Conservation (phyloP, 768 basidiomycete species). For the Pisolithus sp. region DNA sequence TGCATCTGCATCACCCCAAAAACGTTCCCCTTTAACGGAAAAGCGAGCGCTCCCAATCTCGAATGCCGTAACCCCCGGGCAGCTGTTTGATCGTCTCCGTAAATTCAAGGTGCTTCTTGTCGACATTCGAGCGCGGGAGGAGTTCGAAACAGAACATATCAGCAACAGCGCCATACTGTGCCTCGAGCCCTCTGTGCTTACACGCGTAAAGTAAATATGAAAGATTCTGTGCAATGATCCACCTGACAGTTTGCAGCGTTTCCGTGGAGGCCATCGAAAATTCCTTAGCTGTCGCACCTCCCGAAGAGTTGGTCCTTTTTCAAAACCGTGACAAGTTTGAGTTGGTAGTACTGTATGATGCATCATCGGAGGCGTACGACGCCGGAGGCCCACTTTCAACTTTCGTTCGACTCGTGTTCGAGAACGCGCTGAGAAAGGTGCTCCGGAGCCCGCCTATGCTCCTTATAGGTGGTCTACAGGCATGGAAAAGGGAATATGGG, state of each 20-base stretch:
- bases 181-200: slow-evolving; percentile 74
- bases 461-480: slow-evolving; percentile 77
- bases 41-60: slow-evolving; percentile 50
- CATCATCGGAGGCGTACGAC: slow-evolving; percentile 48
- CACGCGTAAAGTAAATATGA: slow-evolving; percentile 54
- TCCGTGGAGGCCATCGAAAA: slow-evolving; percentile 65
- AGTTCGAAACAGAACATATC: slow-evolving; percentile 73
- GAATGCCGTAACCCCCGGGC: slow-evolving; percentile 54
- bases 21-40: slow-evolving; percentile 21
- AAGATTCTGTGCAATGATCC: background rate
- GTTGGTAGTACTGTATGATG: slow-evolving; percentile 80
- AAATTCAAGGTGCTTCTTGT: slow-evolving; percentile 59
- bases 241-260: slow-evolving; percentile 41
- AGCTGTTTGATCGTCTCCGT: slow-evolving; percentile 53
- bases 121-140: slow-evolving; percentile 74
- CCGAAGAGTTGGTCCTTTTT: slow-evolving; percentile 69
- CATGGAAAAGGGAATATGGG: slow-evolving; percentile 64
- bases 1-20: slow-evolving; percentile 27
- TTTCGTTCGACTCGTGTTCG: slow-evolving; percentile 66
- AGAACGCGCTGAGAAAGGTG: slow-evolving; percentile 64
- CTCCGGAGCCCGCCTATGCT: slow-evolving; percentile 74
- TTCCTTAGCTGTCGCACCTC: slow-evolving; percentile 64
- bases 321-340: slow-evolving; percentile 83
- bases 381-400: slow-evolving; percentile 47
- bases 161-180: slow-evolving; percentile 65